Evolutionary conservation across 116 monocot species (phyloP).

Genomic region (Posidonia oceanica): DNA sequence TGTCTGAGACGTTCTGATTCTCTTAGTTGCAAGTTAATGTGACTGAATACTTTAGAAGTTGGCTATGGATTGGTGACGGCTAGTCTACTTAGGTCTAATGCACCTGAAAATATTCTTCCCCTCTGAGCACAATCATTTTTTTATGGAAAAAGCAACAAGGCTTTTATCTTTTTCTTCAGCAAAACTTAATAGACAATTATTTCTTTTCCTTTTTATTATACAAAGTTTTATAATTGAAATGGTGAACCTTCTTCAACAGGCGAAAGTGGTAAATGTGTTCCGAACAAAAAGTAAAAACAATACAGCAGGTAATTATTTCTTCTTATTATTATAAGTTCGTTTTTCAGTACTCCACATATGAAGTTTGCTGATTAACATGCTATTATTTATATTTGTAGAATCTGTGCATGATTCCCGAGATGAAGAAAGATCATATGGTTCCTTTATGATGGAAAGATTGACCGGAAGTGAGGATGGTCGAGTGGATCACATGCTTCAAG

Average conservation of each 20-base stretch:
- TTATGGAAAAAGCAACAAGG: too few relatives aligned
- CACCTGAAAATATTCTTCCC: too few relatives aligned
- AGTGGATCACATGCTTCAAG: slow-evolving; percentile 77
- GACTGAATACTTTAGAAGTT: not conserved
- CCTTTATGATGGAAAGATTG: slow-evolving; percentile 62
- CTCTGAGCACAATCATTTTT: too few relatives aligned
- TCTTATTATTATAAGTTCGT: not conserved
- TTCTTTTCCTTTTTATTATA: not conserved
- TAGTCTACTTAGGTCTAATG: too few relatives aligned
- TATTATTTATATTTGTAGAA: slow-evolving; percentile 13
- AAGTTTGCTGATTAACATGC: not conserved
- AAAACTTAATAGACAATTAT: not conserved
- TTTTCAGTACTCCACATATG: not conserved
- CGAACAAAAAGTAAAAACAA: slow-evolving; percentile 31
- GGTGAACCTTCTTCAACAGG: slow-evolving; percentile 26
- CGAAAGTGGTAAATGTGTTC: slow-evolving; percentile 52
- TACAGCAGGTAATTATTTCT: slow-evolving; percentile 31
- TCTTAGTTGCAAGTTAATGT: not conserved
- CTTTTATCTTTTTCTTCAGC: too few relatives aligned
- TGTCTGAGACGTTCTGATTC: not conserved
- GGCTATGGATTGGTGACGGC: too few relatives aligned
- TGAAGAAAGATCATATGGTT: slow-evolving; percentile 57
- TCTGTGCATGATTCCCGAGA: slow-evolving; percentile 10
- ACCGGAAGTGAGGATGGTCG: slow-evolving; percentile 50
- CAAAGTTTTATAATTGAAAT: not conserved